phyloP scores from a whole-genome alignment of 306 rosid genomes.

The Sicyos edulis region DNA sequence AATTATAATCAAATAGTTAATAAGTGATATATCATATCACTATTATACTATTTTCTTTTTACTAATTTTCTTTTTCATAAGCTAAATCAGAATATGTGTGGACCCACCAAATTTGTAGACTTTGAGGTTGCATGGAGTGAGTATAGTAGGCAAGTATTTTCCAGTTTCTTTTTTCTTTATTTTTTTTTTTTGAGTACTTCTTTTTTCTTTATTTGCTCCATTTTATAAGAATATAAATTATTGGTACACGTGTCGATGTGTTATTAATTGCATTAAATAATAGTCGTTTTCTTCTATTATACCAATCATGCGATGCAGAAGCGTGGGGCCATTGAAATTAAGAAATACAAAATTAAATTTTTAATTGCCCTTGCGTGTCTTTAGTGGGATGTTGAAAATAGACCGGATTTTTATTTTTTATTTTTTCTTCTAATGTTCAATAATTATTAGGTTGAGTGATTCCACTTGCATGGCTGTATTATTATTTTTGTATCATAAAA shows the following conservation, averaged over 20 bases:
- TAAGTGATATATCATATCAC: too few species aligned
- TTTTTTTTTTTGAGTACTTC: too few species aligned
- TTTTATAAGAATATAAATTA: not conserved
- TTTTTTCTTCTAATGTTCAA: too few species aligned
- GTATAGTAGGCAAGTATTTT: not conserved
- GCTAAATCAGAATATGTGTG: not conserved
- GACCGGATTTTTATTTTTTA: not conserved
- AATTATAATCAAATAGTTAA: too few species aligned
- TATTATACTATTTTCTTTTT: too few species aligned
- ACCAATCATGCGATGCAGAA: constrained; percentile 9
- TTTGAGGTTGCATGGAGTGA: not conserved
- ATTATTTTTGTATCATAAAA: too few species aligned
- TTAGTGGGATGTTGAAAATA: not conserved
- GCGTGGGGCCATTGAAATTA: not conserved
- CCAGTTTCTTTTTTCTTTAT: too few species aligned
- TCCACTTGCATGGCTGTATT: too few species aligned
- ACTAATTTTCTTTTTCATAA: too few species aligned
- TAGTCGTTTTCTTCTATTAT: constrained; percentile 27
- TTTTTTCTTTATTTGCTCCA: not conserved
- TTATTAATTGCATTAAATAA: not conserved
- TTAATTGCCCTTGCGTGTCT: constrained; percentile 14
- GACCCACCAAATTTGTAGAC: not conserved
- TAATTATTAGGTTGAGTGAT: too few species aligned
- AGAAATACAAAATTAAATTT: not conserved
- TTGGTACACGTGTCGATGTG: constrained; percentile 39